These are phyloP conservation scores for Aspergillus alliaceus DNA, from an alignment of 2,329 filamentous ascomycete species.

Conservation along the genomic window DNA sequence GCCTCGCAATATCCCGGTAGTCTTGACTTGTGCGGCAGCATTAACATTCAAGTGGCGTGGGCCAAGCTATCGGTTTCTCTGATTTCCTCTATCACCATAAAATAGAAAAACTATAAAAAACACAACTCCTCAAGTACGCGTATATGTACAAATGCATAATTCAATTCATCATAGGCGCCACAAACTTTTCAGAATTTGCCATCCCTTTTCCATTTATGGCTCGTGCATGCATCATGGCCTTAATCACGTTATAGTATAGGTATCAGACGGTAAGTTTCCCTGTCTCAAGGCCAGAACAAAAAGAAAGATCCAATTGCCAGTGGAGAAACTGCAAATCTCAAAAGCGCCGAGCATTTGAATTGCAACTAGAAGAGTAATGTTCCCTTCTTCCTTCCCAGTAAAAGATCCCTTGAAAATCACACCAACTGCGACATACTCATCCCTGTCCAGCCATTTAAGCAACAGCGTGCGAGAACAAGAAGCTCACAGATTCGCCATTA, in stretches of 20 bases:
- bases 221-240: slow-evolving; percentile 15
- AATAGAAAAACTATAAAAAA: slow-evolving; percentile 3
- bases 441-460: slow-evolving; percentile 23
- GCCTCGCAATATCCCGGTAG: background rate
- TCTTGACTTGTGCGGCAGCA: background rate
- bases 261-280: background rate
- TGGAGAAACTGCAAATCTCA: background rate
- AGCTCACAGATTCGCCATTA: slow-evolving; percentile 54
- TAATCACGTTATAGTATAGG: slow-evolving; percentile 4
- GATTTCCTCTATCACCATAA: background rate
- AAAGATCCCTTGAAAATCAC: no score
- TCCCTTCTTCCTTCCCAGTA: background rate
- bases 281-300: slow-evolving; percentile 17
- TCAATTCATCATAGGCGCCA: slow-evolving; percentile 3
- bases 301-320: slow-evolving; percentile 7
- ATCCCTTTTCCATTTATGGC: slow-evolving; percentile 8
- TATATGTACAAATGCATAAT: slow-evolving; percentile 12
- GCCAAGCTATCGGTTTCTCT: background rate
- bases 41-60: background rate
- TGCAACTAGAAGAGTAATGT: background rate
- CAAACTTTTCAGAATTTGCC: slow-evolving; percentile 7
- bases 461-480: slow-evolving; percentile 51
- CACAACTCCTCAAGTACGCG: slow-evolving; percentile 8
- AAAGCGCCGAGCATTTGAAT: background rate
- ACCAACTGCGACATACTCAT: background rate